Conservation (phyloP, 148 eudicot genomes). For the Rhododendron simsii region DNA sequence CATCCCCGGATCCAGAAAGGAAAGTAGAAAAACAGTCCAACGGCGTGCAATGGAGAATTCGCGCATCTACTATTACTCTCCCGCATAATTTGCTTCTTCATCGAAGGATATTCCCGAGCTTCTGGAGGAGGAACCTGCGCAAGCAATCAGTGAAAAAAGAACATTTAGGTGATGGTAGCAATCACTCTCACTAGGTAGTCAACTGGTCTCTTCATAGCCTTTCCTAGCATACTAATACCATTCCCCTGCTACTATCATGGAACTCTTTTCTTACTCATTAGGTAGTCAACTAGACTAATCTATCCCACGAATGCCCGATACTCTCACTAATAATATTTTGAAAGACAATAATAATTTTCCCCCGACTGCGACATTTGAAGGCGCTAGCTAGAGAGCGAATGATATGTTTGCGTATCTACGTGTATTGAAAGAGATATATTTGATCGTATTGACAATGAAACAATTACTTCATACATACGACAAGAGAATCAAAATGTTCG, state of each 20-base stretch:
- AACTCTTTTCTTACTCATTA: not conserved
- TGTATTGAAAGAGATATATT: not conserved
- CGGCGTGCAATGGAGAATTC: too few species aligned
- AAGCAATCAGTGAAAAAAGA: too few species aligned
- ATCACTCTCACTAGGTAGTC: not conserved
- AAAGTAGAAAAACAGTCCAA: too few species aligned
- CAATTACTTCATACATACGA: not conserved
- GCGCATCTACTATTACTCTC: too few species aligned
- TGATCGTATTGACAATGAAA: not conserved
- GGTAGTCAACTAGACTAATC: not conserved
- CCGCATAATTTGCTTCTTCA: not conserved
- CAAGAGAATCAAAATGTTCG: not conserved
- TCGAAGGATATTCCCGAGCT: not conserved
- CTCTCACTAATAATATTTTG: not conserved
- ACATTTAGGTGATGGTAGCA: not conserved
- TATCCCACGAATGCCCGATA: not conserved
- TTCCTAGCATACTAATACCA: not conserved
- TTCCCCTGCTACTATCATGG: not conserved
- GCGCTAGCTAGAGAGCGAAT: not conserved
- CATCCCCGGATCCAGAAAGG: too few species aligned
- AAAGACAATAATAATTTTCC: not conserved
- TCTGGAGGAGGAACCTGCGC: not conserved
- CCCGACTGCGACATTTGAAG: not conserved
- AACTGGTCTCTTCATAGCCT: not conserved
- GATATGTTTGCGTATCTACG: not conserved